These are phyloP conservation scores for Catenaria anguillulae DNA, from an alignment of 371 early-diverging fungal species.

Conservation along the genomic window DNA sequence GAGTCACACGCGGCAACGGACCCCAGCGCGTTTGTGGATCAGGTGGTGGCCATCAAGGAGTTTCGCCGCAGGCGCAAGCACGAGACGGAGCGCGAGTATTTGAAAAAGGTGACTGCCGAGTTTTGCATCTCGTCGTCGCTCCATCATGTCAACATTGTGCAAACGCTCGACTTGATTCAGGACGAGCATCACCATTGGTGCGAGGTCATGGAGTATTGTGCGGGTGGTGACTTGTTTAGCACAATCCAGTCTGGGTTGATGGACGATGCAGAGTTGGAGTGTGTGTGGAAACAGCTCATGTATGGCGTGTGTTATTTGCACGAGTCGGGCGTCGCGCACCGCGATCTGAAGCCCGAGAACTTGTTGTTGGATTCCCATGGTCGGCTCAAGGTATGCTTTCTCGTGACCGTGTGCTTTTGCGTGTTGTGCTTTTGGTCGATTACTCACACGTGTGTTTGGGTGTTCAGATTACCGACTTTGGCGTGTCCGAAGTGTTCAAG, in stretches of 20 bases:
- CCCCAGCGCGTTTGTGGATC: too few species aligned
- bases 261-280: slow-evolving; percentile 39
- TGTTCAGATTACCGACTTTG: slow-evolving; percentile 81
- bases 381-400: slow-evolving; percentile 43
- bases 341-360: slow-evolving; percentile 77
- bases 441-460: too few species aligned
- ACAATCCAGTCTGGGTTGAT: slow-evolving; percentile 34
- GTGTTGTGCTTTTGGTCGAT: too few species aligned
- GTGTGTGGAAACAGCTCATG: slow-evolving; percentile 86
- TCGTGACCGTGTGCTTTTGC: too few species aligned
- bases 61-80: slow-evolving; percentile 44
- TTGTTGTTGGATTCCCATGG: slow-evolving; percentile 65
- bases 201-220: slow-evolving; percentile 36
- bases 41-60: slow-evolving; percentile 26
- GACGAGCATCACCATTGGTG: slow-evolving; percentile 41
- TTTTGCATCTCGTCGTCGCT: slow-evolving; percentile 64
- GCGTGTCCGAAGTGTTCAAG: slow-evolving; percentile 83
- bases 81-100: slow-evolving; percentile 45
- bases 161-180: slow-evolving; percentile 64
- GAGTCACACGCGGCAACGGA: too few species aligned
- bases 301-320: slow-evolving; percentile 78
- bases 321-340: slow-evolving; percentile 87
- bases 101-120: slow-evolving; percentile 66
- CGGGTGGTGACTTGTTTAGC: slow-evolving; percentile 66
- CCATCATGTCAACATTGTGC: slow-evolving; percentile 72